These are phyloP conservation scores for Pseudognaphalium luteoalbum DNA, from an alignment of 129 eudicot species.

Conservation along the genomic window DNA sequence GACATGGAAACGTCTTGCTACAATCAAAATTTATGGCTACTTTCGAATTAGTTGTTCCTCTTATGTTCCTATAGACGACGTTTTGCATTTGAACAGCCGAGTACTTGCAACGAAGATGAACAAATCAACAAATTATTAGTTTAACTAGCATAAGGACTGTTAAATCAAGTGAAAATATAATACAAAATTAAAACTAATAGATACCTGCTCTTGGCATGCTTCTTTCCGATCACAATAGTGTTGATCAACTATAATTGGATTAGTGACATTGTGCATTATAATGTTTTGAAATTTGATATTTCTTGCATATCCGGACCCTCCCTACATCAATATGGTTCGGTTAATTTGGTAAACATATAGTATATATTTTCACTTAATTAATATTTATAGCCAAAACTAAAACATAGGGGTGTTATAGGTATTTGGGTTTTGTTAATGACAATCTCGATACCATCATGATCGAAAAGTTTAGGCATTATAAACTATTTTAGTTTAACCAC, in stretches of 20 bases:
- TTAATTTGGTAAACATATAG: too few species aligned
- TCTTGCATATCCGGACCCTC: slow-evolving; percentile 74
- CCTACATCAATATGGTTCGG: slow-evolving; percentile 39
- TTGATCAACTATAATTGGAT: slow-evolving; percentile 84
- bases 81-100: slow-evolving; percentile 69
- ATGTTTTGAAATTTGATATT: slow-evolving; percentile 72
- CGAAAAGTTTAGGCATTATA: too few species aligned
- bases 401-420: too few species aligned
- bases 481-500: too few species aligned
- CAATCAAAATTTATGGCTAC: slow-evolving; percentile 66
- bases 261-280: slow-evolving; percentile 60
- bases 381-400: too few species aligned
- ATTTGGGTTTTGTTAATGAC: too few species aligned
- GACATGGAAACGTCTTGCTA: slow-evolving; percentile 71
- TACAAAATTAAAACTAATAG: not conserved
- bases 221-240: slow-evolving; percentile 66
- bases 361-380: too few species aligned
- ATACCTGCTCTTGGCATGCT: slow-evolving; percentile 62
- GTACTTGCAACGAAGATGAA: slow-evolving; percentile 33
- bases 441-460: too few species aligned
- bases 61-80: slow-evolving; percentile 55
- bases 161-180: not conserved
- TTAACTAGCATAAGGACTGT: not conserved
- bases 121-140: not conserved
- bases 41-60: slow-evolving; percentile 70